Conservation (phyloP, 1,139 yeast species). For the Nematodospora anomalae region DNA sequence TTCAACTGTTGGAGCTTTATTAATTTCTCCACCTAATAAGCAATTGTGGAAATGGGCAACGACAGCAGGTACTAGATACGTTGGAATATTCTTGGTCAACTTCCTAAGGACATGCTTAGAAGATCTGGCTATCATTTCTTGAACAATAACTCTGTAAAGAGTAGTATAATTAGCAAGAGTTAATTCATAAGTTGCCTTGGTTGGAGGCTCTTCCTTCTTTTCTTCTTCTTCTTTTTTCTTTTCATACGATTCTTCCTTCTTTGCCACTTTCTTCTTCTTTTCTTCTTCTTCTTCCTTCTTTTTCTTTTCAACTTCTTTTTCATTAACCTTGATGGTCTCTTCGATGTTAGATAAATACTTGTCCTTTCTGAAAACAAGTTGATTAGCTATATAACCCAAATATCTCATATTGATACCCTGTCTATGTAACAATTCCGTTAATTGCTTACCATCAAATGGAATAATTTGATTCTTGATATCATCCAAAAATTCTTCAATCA, state of each 20-base stretch:
- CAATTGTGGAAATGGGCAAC: slow-evolving; percentile 75
- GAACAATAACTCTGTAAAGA: slow-evolving; percentile 49
- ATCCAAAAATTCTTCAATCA: slow-evolving; percentile 64
- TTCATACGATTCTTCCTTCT: slow-evolving; percentile 25
- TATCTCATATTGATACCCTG: slow-evolving; percentile 89
- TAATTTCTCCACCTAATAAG: slow-evolving; percentile 55
- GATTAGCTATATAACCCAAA: slow-evolving; percentile 61
- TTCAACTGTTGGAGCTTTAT: slow-evolving; percentile 41
- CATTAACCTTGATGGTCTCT: slow-evolving; percentile 23
- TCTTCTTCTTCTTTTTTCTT: slow-evolving; percentile 28
- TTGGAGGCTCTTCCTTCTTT: slow-evolving; percentile 29
- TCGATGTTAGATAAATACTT: slow-evolving; percentile 24
- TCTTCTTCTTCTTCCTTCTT: slow-evolving; percentile 30
- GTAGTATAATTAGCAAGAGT: slow-evolving; percentile 44
- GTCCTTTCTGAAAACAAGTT: slow-evolving; percentile 26
- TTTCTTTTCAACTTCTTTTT: slow-evolving; percentile 26
- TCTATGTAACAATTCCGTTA: slow-evolving; percentile 68
- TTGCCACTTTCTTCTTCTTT: slow-evolving; percentile 26
- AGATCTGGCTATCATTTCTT: slow-evolving; percentile 79
- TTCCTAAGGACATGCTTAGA: slow-evolving; percentile 71
- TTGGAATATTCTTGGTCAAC: slow-evolving; percentile 49
- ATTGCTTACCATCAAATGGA: slow-evolving; percentile 81
- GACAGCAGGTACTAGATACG: slow-evolving; percentile 54
- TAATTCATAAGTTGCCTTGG: slow-evolving; percentile 46
- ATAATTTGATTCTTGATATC: slow-evolving; percentile 56